Evolutionary conservation across 371 early-diverging fungal genomes (phyloP).

Genomic region (Mortierella sp.): DNA sequence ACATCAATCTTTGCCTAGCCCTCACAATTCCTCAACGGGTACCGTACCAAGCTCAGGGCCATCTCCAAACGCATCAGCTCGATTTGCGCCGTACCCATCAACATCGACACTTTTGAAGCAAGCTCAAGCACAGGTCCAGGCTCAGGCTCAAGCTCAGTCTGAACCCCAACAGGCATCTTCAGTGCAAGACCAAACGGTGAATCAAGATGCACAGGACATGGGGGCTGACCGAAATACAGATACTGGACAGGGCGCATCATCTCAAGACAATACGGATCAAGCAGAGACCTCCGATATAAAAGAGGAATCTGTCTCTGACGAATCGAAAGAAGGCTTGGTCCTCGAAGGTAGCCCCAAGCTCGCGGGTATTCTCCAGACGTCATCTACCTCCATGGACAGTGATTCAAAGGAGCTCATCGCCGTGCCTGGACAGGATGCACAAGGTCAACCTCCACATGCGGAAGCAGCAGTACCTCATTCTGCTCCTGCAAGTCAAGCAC

Average conservation of each 20-base stretch:
- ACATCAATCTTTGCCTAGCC: slow-evolving; percentile 15
- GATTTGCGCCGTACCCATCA: slow-evolving; percentile 38
- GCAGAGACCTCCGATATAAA: not conserved
- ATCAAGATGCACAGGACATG: not conserved
- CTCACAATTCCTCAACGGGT: slow-evolving; percentile 18
- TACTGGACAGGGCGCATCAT: not conserved
- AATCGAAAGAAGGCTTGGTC: not conserved
- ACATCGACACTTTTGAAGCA: slow-evolving; percentile 44
- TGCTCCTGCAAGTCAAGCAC: not conserved
- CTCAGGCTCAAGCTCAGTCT: slow-evolving; percentile 16
- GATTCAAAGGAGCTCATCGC: not conserved
- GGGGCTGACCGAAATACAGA: not conserved
- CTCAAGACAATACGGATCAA: slow-evolving; percentile 8
- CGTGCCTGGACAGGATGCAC: not conserved
- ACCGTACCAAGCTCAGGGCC: slow-evolving; percentile 18
- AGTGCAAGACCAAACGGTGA: not conserved
- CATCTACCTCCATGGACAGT: not conserved
- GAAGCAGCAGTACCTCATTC: not conserved
- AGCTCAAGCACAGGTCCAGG: slow-evolving; percentile 22
- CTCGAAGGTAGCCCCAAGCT: not conserved
- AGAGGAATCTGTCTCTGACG: not conserved
- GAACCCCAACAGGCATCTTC: slow-evolving; percentile 1
- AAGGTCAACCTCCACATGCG: not conserved
- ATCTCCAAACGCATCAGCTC: slow-evolving; percentile 24
- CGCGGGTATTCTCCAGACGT: not conserved